Conservation (phyloP, 2,329 filamentous ascomycete genomes). For the Westerdykella ornata region DNA sequence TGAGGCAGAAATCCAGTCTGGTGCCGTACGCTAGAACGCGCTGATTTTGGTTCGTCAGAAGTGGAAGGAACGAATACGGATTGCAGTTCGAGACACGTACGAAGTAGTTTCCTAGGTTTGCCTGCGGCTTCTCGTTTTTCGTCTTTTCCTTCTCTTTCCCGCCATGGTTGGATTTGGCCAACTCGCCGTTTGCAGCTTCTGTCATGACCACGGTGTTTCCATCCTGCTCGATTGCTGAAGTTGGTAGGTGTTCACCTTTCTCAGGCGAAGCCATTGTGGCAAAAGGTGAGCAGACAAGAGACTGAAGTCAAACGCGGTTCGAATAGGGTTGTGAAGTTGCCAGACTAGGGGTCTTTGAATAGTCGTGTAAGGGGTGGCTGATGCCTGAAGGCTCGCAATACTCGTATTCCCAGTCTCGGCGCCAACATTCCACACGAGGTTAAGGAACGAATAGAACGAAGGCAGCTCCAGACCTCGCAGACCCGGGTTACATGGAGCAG, state of each 20-base stretch:
- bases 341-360: too few species aligned
- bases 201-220: constrained; percentile 8
- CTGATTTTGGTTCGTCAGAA: constrained; percentile 12
- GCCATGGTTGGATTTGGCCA: constrained; percentile 1
- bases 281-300: too few species aligned
- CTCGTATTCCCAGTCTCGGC: too few species aligned
- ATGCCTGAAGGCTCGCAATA: too few species aligned
- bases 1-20: constrained; percentile 24
- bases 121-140: constrained; percentile 15
- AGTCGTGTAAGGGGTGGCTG: too few species aligned
- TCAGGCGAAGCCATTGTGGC: neutral
- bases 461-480: too few species aligned
- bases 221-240: constrained; percentile 8
- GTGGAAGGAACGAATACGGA: neutral
- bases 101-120: constrained; percentile 28
- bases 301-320: too few species aligned
- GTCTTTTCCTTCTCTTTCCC: constrained; percentile 1
- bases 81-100: constrained; percentile 12
- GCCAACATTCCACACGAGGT: too few species aligned
- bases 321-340: too few species aligned
- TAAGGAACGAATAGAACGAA: too few species aligned
- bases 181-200: constrained; percentile 4
- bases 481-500: too few species aligned
- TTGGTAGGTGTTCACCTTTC: neutral
- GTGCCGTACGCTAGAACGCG: constrained; percentile 33